These are phyloP conservation scores for Ogataea glucozyma DNA, from an alignment of 805 yeast species.

Conservation along the genomic window DNA sequence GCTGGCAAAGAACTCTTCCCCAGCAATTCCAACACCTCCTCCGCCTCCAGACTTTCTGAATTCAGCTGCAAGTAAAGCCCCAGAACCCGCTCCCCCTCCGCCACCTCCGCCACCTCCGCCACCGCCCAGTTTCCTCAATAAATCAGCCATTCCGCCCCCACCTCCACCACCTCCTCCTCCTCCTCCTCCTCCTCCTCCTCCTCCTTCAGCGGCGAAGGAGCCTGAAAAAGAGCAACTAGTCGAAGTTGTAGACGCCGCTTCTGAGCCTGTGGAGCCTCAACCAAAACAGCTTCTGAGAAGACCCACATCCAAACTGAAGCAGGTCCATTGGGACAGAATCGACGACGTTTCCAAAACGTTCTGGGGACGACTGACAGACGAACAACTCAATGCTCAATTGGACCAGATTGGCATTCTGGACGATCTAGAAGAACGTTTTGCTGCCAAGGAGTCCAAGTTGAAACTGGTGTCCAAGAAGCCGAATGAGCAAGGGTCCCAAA, in stretches of 20 bases:
- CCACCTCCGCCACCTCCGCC: conserved; percentile 21
- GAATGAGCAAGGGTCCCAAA: conserved; percentile 46
- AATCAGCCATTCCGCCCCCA: conserved; percentile 1
- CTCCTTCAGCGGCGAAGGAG: conserved; percentile 9
- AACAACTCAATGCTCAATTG: conserved; percentile 48
- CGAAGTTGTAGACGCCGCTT: no score
- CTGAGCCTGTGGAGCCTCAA: no score
- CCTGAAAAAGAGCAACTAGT: background rate
- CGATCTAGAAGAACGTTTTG: conserved; percentile 62
- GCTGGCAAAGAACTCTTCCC: conserved; percentile 13
- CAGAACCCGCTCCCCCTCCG: conserved; percentile 19
- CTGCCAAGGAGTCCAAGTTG: conserved; percentile 37
- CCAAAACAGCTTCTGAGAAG: conserved; percentile 14
- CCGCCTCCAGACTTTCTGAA: no score
- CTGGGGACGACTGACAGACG: conserved; percentile 56
- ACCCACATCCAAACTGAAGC: conserved; percentile 55
- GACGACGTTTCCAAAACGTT: conserved; percentile 59
- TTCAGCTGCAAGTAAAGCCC: no score
- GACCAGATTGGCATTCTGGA: conserved; percentile 61
- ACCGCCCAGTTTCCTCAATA: conserved; percentile 15
- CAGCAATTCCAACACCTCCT: conserved; percentile 16
- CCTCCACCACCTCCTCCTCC: conserved; percentile 11
- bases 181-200: conserved; percentile 23
- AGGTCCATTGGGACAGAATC: conserved; percentile 80
- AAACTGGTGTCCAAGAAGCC: conserved; percentile 29